Percentiles rank a stretch among this genome's conserved stretches.
phyloP scores from a whole-genome alignment of 495 filamentous ascomycete species.

The Tirmania nivea region DNA sequence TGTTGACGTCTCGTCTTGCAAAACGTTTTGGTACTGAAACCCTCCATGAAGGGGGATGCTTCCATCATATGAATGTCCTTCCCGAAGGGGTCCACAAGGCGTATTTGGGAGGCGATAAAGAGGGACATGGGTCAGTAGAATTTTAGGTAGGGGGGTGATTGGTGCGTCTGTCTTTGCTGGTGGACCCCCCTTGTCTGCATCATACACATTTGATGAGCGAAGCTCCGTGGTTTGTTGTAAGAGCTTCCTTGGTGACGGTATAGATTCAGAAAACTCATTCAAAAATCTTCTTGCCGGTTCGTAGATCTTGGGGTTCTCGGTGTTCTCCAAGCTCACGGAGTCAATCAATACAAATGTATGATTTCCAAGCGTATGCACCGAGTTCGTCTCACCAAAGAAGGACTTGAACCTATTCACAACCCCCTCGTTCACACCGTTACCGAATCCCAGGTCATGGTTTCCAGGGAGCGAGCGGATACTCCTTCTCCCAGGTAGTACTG shows the following conservation, averaged over 20 bases:
- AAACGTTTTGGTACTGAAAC: slow-evolving; percentile 94
- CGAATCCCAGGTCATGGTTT: slow-evolving; percentile 95
- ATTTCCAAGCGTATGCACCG: slow-evolving; percentile 76
- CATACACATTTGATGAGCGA: background rate
- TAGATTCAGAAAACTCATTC: slow-evolving; percentile 19
- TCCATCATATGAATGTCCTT: slow-evolving; percentile 39
- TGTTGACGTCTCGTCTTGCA: slow-evolving; percentile 48
- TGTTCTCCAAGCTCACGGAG: slow-evolving; percentile 48
- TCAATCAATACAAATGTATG: slow-evolving; percentile 91
- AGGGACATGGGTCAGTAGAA: slow-evolving; percentile 79
- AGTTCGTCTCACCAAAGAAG: slow-evolving; percentile 75
- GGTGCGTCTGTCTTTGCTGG: background rate
- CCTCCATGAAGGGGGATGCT: slow-evolving; percentile 44
- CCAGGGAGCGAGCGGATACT: slow-evolving; percentile 69
- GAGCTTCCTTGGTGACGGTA: background rate
- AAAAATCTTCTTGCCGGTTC: slow-evolving; percentile 58
- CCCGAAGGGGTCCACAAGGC: slow-evolving; percentile 75
- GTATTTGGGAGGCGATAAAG: slow-evolving; percentile 61
- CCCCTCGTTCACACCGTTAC: slow-evolving; percentile 51
- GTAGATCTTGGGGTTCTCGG: slow-evolving; percentile 40
- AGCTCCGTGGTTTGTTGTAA: background rate
- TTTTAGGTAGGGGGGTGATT: slow-evolving; percentile 41
- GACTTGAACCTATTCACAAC: slow-evolving; percentile 65
- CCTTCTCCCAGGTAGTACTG: slow-evolving; percentile 42
- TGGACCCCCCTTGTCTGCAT: background rate